Conservation (phyloP, 148 eudicot species). For the Vaccinium macrocarpon region DNA sequence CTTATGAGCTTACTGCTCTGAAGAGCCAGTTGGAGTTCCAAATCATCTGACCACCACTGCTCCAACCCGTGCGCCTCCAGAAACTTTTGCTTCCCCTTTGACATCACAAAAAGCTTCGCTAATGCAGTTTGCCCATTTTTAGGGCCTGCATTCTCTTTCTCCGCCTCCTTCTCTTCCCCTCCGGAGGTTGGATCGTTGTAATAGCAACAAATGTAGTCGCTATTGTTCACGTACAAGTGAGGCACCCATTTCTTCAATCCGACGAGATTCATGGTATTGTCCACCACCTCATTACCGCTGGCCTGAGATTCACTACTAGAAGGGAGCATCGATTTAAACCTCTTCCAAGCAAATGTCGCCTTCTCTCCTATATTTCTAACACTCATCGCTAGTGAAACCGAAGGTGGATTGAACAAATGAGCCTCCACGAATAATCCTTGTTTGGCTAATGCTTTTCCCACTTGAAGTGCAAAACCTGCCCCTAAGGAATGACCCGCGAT, state of each 20-base stretch:
- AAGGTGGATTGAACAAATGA: slow-evolving; percentile 89
- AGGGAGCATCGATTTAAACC: slow-evolving; percentile 69
- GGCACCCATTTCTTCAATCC: slow-evolving; percentile 66
- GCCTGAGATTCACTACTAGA: slow-evolving; percentile 36
- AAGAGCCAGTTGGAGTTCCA: slow-evolving; percentile 66
- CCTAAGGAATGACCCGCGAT: slow-evolving; percentile 85
- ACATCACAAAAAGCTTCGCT: slow-evolving; percentile 76
- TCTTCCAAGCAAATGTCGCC: slow-evolving; percentile 66
- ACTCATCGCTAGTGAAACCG: slow-evolving; percentile 79
- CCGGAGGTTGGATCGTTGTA: slow-evolving; percentile 56
- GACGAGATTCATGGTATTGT: not conserved
- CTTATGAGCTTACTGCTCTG: slow-evolving; percentile 75
- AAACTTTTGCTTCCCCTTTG: slow-evolving; percentile 87
- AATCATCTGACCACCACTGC: slow-evolving; percentile 97
- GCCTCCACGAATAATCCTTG: slow-evolving; percentile 74
- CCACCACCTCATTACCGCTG: slow-evolving; percentile 21
- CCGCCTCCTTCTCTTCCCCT: slow-evolving; percentile 18
- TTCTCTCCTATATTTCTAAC: slow-evolving; percentile 68
- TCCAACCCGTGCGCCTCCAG: slow-evolving; percentile 83
- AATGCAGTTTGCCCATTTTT: slow-evolving; percentile 26
- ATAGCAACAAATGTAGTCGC: slow-evolving; percentile 81
- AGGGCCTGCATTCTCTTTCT: slow-evolving; percentile 53
- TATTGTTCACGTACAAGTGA: slow-evolving; percentile 76
- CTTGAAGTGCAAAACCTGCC: slow-evolving; percentile 87
- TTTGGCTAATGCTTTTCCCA: slow-evolving; percentile 78